Conservation (phyloP, 768 basidiomycete genomes). For the Crassisporium funariophilum region DNA sequence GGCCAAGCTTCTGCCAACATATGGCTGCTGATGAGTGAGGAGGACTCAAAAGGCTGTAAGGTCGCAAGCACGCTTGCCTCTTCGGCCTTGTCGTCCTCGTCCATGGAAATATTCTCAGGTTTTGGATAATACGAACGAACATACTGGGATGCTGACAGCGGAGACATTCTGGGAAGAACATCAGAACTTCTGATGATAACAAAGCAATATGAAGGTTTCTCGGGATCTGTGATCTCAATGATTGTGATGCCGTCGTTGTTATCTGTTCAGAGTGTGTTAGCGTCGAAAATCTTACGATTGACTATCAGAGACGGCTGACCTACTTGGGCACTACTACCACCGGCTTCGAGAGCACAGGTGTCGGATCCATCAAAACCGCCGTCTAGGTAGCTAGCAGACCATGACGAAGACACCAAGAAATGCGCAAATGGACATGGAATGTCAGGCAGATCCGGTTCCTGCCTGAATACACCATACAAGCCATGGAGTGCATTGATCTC, state of each 20-base stretch:
- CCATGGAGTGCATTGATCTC: slow-evolving; percentile 31
- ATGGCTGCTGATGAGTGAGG: neutral
- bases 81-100: neutral
- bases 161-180: neutral
- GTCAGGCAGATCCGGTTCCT: slow-evolving; percentile 11
- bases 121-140: neutral
- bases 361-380: slow-evolving; percentile 15
- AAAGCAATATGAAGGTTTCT: slow-evolving; percentile 30
- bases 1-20: neutral
- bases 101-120: neutral
- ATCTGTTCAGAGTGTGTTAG: slow-evolving; percentile 16
- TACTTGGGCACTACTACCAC: too few species aligned
- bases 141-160: neutral
- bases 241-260: slow-evolving; percentile 38
- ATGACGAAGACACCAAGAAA: slow-evolving; percentile 33
- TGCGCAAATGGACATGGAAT: slow-evolving; percentile 36
- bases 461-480: neutral
- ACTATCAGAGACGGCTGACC: too few species aligned
- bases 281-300: too few species aligned
- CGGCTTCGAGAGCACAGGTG: too few species aligned
- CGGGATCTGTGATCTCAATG: slow-evolving; percentile 34
- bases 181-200: neutral
- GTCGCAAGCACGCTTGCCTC: neutral
- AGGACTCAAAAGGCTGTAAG: neutral
- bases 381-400: slow-evolving; percentile 15